Evolutionary conservation across 495 filamentous ascomycete species (phyloP).

Genomic region (Margaritispora aquatica): DNA sequence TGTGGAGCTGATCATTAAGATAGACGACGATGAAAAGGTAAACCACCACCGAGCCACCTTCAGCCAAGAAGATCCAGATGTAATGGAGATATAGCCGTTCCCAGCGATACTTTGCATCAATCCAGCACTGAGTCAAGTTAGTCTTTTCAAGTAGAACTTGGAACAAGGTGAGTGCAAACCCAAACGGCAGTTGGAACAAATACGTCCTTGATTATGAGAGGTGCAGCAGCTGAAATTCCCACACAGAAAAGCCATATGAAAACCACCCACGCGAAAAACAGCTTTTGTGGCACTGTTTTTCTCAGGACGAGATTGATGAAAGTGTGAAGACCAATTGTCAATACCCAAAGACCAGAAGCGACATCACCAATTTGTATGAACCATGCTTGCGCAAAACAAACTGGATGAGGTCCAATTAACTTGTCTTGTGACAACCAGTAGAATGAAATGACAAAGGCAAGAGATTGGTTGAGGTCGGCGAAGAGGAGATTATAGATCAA

Average conservation of each 20-base stretch:
- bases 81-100: conserved; percentile 56
- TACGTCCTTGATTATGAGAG: conserved; percentile 40
- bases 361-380: conserved; percentile 60
- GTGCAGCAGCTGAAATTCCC: conserved; percentile 43
- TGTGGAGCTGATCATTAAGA: conserved; percentile 24
- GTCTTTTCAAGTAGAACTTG: not conserved
- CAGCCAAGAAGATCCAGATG: conserved; percentile 59
- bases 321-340: conserved; percentile 54
- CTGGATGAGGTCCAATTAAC: conserved; percentile 41
- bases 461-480: conserved; percentile 55
- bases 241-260: conserved; percentile 44
- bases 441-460: conserved; percentile 51
- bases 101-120: conserved; percentile 1
- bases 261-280: conserved; percentile 38
- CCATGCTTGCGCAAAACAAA: conserved; percentile 55
- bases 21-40: conserved; percentile 53
- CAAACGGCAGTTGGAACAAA: conserved; percentile 48
- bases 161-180: conserved; percentile 28
- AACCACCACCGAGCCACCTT: conserved; percentile 53
- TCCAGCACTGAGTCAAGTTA: conserved; percentile 15
- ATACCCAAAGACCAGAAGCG: conserved; percentile 53
- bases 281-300: conserved; percentile 35
- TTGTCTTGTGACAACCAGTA: conserved; percentile 46
- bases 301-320: conserved; percentile 47
- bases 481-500: conserved; percentile 60